Conservation (phyloP, 768 basidiomycete species). For the Xerocomellus intermedius region DNA sequence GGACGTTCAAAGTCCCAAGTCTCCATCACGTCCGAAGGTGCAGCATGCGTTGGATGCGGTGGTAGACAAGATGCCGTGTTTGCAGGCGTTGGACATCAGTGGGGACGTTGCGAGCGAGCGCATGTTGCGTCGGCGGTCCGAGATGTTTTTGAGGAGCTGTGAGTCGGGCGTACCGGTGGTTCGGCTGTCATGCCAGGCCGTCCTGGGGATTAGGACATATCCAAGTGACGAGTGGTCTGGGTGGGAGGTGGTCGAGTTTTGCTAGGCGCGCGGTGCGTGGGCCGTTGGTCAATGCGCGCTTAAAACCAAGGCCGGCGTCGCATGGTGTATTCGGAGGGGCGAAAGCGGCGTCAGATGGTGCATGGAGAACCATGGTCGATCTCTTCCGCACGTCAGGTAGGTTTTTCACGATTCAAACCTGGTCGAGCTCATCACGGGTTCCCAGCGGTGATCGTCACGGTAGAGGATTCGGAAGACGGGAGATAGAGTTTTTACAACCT, state of each 20-base stretch:
- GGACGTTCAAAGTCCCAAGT: not conserved
- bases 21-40: too few relatives aligned
- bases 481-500: slow-evolving; percentile 70
- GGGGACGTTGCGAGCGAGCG: not conserved
- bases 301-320: too few relatives aligned
- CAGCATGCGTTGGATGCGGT: not conserved
- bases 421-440: too few relatives aligned
- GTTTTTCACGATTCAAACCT: not conserved
- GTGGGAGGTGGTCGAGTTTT: not conserved
- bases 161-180: not conserved
- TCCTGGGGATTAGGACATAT: not conserved
- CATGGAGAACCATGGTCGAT: too few relatives aligned
- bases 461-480: slow-evolving; percentile 28
- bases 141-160: not conserved
- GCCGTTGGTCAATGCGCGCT: too few relatives aligned
- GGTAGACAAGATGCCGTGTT: not conserved
- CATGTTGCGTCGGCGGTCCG: not conserved
- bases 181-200: not conserved
- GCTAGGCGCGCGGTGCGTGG: too few relatives aligned
- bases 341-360: too few relatives aligned
- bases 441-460: too few relatives aligned
- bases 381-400: not conserved
- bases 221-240: not conserved
- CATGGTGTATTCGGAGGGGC: too few relatives aligned
- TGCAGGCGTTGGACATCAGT: not conserved